These are phyloP conservation scores for Vaccinium vitisidaea DNA, from an alignment of 148 eudicot species.

Conservation along the genomic window DNA sequence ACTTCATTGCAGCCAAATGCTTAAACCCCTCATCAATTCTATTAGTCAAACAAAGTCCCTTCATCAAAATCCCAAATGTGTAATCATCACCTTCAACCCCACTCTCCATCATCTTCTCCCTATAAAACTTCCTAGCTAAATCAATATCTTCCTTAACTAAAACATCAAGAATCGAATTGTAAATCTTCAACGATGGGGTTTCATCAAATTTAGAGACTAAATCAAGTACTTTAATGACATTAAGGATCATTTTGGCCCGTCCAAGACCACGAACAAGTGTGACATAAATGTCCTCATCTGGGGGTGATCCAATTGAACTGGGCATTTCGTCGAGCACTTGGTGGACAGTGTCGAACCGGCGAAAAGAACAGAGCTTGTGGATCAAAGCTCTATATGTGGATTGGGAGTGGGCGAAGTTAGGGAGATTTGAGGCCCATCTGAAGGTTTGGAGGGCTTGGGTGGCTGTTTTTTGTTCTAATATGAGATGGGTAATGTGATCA, in stretches of 20 bases:
- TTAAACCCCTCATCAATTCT: slow-evolving; percentile 82
- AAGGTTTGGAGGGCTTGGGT: slow-evolving; percentile 71
- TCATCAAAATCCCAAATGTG: slow-evolving; percentile 92
- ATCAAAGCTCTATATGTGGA: slow-evolving; percentile 74
- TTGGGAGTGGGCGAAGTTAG: slow-evolving; percentile 66
- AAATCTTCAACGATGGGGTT: slow-evolving; percentile 62
- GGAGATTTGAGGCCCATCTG: slow-evolving; percentile 83
- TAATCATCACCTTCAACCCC: slow-evolving; percentile 75
- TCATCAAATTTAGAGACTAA: slow-evolving; percentile 49
- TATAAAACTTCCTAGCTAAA: slow-evolving; percentile 81
- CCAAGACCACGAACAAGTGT: slow-evolving; percentile 77
- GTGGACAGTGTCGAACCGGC: slow-evolving; percentile 55
- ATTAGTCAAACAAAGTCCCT: slow-evolving; percentile 89
- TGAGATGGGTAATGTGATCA: slow-evolving; percentile 61
- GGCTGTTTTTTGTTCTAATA: slow-evolving; percentile 65
- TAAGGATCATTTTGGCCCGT: slow-evolving; percentile 52
- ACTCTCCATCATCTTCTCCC: slow-evolving; percentile 78
- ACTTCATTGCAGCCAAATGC: slow-evolving; percentile 72
- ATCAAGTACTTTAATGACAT: slow-evolving; percentile 61
- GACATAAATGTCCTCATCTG: slow-evolving; percentile 74
- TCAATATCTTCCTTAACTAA: slow-evolving; percentile 90
- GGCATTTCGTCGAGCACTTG: slow-evolving; percentile 88
- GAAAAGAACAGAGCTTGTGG: slow-evolving; percentile 70
- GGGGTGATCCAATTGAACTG: slow-evolving; percentile 62
- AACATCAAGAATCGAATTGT: slow-evolving; percentile 77